Conservation (phyloP, 352 stramenopile species). For the Phytopythium mirpurense region DNA sequence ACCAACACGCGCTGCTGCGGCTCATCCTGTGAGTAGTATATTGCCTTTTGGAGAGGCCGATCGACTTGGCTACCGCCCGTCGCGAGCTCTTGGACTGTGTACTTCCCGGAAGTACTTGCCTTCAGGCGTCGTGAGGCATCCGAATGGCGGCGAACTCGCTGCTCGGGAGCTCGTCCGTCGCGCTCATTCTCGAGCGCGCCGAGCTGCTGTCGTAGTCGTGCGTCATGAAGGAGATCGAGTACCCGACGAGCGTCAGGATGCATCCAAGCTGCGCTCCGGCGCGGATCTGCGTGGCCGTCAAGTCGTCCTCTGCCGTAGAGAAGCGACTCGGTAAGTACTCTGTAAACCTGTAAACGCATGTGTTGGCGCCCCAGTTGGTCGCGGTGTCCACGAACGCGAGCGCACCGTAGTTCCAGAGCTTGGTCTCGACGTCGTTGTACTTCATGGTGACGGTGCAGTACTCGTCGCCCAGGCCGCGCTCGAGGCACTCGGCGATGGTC, state of each 20-base stretch:
- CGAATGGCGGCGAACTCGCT: neutral
- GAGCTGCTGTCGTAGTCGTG: constrained; percentile 20
- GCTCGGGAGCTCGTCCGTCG: neutral
- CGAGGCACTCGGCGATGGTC: constrained; percentile 45
- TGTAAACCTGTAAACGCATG: no score
- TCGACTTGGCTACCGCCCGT: no score
- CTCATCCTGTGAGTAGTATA: neutral
- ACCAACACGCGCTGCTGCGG: no score
- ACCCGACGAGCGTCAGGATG: constrained; percentile 49
- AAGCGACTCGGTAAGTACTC: neutral
- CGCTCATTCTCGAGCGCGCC: neutral
- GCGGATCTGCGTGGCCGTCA: neutral
- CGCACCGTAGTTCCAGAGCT: constrained; percentile 21
- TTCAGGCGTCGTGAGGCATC: constrained; percentile 18
- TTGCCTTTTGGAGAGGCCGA: neutral
- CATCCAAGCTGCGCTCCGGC: constrained; percentile 33
- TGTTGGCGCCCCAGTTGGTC: no score
- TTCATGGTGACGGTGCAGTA: constrained; percentile 60
- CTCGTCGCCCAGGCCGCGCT: constrained; percentile 30
- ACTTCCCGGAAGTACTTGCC: no score
- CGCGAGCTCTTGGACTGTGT: no score
- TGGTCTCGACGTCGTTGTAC: constrained; percentile 42
- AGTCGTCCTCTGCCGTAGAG: neutral
- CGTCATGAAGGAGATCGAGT: constrained; percentile 39
- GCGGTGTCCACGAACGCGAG: no score